Percentiles rank a stretch among this genome's conserved stretches.
Conservation (phyloP, 129 eudicot genomes). For the Apium graveolens region DNA sequence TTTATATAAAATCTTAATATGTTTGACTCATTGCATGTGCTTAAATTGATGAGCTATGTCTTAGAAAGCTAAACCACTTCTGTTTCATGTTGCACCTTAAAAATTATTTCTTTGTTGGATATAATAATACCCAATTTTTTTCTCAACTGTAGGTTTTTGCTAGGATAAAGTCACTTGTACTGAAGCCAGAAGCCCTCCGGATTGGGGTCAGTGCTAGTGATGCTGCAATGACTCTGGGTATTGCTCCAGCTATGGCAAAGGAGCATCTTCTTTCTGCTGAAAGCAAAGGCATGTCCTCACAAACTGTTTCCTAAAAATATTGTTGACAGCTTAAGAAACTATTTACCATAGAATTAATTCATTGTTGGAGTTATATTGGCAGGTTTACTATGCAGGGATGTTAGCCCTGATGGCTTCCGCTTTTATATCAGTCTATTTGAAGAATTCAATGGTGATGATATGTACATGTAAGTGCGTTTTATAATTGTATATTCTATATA, state of each 20-base stretch:
- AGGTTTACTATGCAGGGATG: conserved; percentile 94
- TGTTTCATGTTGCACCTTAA: background rate
- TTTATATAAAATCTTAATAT: background rate
- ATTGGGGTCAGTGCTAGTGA: conserved; percentile 74
- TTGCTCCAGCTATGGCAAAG: conserved; percentile 98
- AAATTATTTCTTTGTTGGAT: background rate
- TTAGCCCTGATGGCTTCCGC: conserved; percentile 92
- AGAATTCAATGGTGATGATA: conserved; percentile 55
- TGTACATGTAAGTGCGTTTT: conserved; percentile 50
- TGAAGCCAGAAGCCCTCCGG: conserved; percentile 60
- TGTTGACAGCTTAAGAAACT: background rate
- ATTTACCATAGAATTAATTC: background rate
- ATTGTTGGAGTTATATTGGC: conserved; percentile 19
- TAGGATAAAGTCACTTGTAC: conserved; percentile 55
- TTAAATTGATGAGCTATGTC: background rate
- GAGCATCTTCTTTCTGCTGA: conserved; percentile 95
- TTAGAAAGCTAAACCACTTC: background rate
- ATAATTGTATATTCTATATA: background rate
- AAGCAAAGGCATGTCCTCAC: conserved; percentile 54
- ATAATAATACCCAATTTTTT: background rate
- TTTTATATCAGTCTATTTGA: conserved; percentile 73
- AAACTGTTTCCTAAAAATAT: background rate
- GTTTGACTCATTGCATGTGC: background rate
- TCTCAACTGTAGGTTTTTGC: conserved; percentile 51
- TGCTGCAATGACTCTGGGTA: conserved; percentile 92